phyloP scores from a whole-genome alignment of 352 stramenopile species.

The Phytophthora cajani region DNA sequence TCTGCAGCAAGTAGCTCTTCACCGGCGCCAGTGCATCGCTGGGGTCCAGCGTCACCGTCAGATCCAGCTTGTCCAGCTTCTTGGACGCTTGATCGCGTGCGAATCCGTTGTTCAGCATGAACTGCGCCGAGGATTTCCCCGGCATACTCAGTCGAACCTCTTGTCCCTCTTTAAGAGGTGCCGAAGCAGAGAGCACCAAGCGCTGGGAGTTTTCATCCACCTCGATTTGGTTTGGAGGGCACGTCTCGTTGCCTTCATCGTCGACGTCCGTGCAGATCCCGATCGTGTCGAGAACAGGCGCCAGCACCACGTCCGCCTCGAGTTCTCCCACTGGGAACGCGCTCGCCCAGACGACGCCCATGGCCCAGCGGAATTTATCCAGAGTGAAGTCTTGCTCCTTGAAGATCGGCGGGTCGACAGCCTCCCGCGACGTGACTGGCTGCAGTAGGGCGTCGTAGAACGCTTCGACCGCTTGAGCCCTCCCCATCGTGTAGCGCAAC shows the following conservation, averaged over 20 bases:
- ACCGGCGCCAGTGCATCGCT: constrained; percentile 42
- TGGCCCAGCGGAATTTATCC: constrained; percentile 51
- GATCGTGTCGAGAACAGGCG: constrained; percentile 50
- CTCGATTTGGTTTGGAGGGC: constrained; percentile 33
- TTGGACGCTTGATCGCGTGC: constrained; percentile 22
- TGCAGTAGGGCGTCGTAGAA: constrained; percentile 49
- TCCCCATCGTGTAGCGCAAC: constrained; percentile 33
- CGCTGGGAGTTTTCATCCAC: constrained; percentile 31
- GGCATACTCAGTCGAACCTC: constrained; percentile 41
- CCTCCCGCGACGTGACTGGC: constrained; percentile 44
- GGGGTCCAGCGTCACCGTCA: constrained; percentile 51
- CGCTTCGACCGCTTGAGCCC: constrained; percentile 39
- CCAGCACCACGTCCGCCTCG: constrained; percentile 46
- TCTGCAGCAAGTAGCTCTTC: constrained; percentile 48
- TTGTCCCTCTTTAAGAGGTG: constrained; percentile 35
- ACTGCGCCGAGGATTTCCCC: constrained; percentile 44
- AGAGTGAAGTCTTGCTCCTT: constrained; percentile 50
- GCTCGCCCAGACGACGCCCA: constrained; percentile 53
- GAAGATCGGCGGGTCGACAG: constrained; percentile 56
- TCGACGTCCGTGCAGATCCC: constrained; percentile 43
- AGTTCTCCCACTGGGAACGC: constrained; percentile 34
- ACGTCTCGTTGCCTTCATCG: constrained; percentile 23
- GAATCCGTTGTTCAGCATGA: constrained; percentile 63
- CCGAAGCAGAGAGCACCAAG: constrained; percentile 25
- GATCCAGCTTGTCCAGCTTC: constrained; percentile 50